Base-by-base conservation (phyloP, 2,329 filamentous ascomycete species). In the Botrytis elliptica region DNA sequence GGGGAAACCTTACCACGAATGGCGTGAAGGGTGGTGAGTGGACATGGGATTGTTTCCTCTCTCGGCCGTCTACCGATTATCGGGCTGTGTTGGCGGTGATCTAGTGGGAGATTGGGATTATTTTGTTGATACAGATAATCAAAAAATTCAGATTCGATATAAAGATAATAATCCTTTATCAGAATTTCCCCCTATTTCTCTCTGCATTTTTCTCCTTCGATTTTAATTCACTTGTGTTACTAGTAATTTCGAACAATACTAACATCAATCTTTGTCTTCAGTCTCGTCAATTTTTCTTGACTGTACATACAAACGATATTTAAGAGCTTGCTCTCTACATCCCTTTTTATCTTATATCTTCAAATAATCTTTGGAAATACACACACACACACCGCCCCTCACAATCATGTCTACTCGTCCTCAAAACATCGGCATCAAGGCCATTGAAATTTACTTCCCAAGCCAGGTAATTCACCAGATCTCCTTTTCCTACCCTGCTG, bases 391-490 rank as follows among this genome's bases (percentile, higher is more conserved):
- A 78, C 79, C 78, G 75, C 79, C 77, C 72, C 76, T 64, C 71
- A n/a, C 70, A 75, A 79, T 66, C 62, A 95, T 94, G 92, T 88
- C 92, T 82, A 83, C 90, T 79, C 91, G 92, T 85, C 92, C 93
- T 77, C 90, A 94, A 84, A 95, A 95, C 85, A 91, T 96, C 84
- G 93, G 93, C 88, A 94, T 96, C 83, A 95, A 96, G 87, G 93
- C 92, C 91, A 93, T 96, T 84, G 93, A 96, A 83, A 89, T 96
- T 82, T 96, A 96, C 84, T 93, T 94, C 82, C 93, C 93, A 77
- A 92, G 88, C 83, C 93, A 95, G 90, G 93, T 95, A 85, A 77
- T 90, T 85, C 25, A 33, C 40, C 42, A 29, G 40, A 16, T 20
- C 62, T 59, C 10, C 52, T 3, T 38, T n/a, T 9, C 29, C 38